Percentiles rank a stretch among this genome's conserved stretches.
These are phyloP conservation scores for Pseudogymnoascus sp. DNA, from an alignment of 2,329 filamentous ascomycete genomes.

Conservation along the genomic window DNA sequence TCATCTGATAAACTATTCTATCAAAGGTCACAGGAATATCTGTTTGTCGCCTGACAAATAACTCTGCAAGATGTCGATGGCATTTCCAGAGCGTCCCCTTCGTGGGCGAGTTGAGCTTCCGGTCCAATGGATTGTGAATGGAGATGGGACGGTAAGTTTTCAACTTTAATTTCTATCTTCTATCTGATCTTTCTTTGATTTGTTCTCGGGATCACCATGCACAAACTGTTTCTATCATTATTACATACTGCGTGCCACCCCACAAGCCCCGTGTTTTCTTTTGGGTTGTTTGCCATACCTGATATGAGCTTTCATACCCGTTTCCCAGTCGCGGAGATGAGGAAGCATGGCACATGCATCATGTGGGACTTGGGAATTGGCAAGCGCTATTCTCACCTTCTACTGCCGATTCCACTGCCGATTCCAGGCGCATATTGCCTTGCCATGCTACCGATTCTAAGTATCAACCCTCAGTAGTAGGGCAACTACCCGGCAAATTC, in stretches of 20 bases:
- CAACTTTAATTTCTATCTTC: background rate
- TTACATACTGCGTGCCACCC: background rate
- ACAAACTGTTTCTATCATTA: background rate
- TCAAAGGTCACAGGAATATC: background rate
- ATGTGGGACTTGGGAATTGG: background rate
- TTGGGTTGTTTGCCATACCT: background rate
- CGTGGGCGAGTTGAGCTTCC: background rate
- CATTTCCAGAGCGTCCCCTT: slow-evolving; percentile 5
- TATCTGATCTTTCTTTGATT: background rate
- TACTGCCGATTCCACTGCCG: background rate
- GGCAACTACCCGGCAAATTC: background rate
- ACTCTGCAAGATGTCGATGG: background rate
- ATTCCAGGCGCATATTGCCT: background rate
- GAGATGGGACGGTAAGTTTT: background rate
- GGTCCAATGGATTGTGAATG: background rate
- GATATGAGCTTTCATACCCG: background rate
- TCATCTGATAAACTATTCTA: background rate
- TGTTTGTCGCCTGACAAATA: background rate
- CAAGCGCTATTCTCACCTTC: background rate
- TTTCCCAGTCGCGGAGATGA: background rate
- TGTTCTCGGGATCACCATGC: background rate
- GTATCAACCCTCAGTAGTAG: background rate
- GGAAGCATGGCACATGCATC: slow-evolving; percentile 1
- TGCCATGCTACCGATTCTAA: background rate
- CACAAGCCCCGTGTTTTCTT: background rate